Percentiles rank a stretch among this genome's conserved stretches.
These are phyloP conservation scores for Myriosclerotinia scirpicola DNA, from an alignment of 2,329 filamentous ascomycete species.

Conservation along the genomic window DNA sequence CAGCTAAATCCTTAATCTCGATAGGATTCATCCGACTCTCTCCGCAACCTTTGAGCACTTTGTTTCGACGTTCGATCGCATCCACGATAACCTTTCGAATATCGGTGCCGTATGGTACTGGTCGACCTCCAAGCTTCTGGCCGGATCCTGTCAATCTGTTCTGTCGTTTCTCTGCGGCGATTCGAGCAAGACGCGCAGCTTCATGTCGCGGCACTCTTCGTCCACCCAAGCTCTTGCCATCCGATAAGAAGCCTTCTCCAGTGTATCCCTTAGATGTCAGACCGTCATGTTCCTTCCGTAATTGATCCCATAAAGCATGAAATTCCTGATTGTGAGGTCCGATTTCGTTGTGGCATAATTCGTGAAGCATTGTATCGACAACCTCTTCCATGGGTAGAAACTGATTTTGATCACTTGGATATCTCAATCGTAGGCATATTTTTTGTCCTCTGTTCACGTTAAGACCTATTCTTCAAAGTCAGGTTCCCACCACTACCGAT, in stretches of 20 bases:
- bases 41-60: conserved; percentile 71
- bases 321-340: conserved; percentile 83
- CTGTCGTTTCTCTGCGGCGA: conserved; percentile 69
- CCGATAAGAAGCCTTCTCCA: conserved; percentile 80
- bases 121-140: conserved; percentile 67
- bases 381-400: conserved; percentile 81
- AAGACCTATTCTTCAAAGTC: conserved; percentile 52
- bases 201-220: conserved; percentile 66
- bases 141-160: conserved; percentile 61
- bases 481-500: not conserved
- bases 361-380: conserved; percentile 90
- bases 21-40: conserved; percentile 61
- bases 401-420: conserved; percentile 69
- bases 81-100: conserved; percentile 71
- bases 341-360: conserved; percentile 84
- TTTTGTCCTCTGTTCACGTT: conserved; percentile 76
- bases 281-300: conserved; percentile 80
- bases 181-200: conserved; percentile 70
- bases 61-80: conserved; percentile 68
- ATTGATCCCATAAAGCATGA: conserved; percentile 82
- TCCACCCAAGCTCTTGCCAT: conserved; percentile 73
- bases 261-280: conserved; percentile 81
- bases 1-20: conserved; percentile 64
- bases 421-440: conserved; percentile 80
- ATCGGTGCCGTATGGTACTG: conserved; percentile 58